phyloP scores from a whole-genome alignment of 2,329 filamentous ascomycete genomes.

The Aspergillus hortae region DNA sequence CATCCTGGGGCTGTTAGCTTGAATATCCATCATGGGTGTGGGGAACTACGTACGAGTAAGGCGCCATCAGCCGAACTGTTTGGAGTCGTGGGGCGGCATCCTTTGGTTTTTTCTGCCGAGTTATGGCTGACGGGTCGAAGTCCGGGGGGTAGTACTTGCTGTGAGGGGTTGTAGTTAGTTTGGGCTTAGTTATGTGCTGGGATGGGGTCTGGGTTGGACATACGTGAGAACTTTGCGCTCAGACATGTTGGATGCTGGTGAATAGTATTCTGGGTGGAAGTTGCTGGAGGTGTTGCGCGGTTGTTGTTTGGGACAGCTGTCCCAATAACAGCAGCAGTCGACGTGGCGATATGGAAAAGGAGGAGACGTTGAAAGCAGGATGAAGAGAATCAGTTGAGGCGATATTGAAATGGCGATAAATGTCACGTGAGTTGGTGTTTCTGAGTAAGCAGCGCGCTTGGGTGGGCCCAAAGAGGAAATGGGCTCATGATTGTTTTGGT shows the following conservation, averaged over 20 bases:
- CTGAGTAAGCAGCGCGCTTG: too few relatives aligned
- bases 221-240: conserved; percentile 71
- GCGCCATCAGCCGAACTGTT: conserved; percentile 85
- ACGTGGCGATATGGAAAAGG: too few relatives aligned
- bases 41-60: conserved; percentile 54
- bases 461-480: too few relatives aligned
- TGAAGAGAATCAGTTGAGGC: too few relatives aligned
- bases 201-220: background rate
- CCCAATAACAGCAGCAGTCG: too few relatives aligned
- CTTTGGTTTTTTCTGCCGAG: conserved; percentile 55
- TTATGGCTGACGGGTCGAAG: conserved; percentile 84
- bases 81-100: conserved; percentile 74
- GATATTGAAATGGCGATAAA: too few relatives aligned
- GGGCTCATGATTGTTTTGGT: too few relatives aligned
- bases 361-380: too few relatives aligned
- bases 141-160: conserved; percentile 62
- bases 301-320: too few relatives aligned
- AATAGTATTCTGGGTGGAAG: background rate
- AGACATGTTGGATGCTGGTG: conserved; percentile 59
- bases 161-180: background rate
- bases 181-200: background rate
- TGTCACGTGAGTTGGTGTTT: too few relatives aligned
- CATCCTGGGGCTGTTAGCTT: conserved; percentile 44
- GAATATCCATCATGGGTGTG: background rate
- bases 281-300: background rate